Percentiles rank a stretch among this genome's conserved stretches.
These are phyloP conservation scores for Zygoascus hellenicus DNA, from an alignment of 1,139 yeast genomes.

Conservation along the genomic window DNA sequence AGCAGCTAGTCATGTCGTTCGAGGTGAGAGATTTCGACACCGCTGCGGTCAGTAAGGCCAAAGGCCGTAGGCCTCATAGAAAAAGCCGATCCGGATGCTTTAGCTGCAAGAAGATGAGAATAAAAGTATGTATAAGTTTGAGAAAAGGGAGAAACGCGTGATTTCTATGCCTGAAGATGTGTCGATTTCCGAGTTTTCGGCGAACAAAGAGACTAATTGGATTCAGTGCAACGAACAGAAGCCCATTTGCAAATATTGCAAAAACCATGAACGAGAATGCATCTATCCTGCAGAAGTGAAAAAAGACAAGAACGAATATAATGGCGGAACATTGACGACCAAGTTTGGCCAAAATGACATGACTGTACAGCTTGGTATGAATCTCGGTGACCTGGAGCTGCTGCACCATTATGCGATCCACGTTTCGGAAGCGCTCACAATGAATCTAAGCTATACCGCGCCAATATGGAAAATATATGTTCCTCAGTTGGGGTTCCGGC, in stretches of 20 bases:
- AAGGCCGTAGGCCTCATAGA: conserved; percentile 10
- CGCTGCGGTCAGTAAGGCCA: conserved; percentile 1
- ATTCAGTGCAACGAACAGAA: conserved; percentile 11
- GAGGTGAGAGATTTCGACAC: not conserved
- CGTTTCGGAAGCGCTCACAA: conserved; percentile 1
- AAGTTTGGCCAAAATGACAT: conserved; percentile 1
- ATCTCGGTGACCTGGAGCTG: conserved; percentile 10
- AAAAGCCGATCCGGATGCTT: conserved; percentile 12
- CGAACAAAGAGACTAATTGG: not conserved
- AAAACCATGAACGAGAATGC: conserved; percentile 8
- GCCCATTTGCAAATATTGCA: conserved; percentile 11
- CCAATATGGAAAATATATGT: conserved; percentile 7
- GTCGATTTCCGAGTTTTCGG: too few relatives aligned
- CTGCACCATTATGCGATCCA: conserved; percentile 10
- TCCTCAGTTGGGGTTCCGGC: conserved; percentile 6
- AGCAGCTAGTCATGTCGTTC: not conserved
- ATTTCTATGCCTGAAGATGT: too few relatives aligned
- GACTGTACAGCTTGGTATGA: conserved; percentile 7
- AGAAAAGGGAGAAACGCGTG: not conserved
- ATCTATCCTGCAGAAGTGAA: conserved; percentile 7
- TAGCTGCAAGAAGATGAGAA: conserved; percentile 12
- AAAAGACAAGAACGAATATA: not conserved
- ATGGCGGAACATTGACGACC: not conserved
- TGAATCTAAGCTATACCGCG: not conserved
- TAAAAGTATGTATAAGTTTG: conserved; percentile 7